Conservation (phyloP, 768 basidiomycete species). For the Lentinus tigrinus region DNA sequence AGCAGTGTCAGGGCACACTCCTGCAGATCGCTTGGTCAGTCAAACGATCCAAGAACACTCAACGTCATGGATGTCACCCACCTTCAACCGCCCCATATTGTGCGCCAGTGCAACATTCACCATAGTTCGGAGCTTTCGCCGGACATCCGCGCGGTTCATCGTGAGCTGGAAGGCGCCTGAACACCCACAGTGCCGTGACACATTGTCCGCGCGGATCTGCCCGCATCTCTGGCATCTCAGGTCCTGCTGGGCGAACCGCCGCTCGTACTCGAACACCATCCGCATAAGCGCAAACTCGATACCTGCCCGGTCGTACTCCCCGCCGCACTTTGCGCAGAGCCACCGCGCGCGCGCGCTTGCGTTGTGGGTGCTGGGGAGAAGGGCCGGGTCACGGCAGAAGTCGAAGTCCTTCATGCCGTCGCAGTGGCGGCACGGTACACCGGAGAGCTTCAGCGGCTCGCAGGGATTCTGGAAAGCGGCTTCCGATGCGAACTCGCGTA, state of each 20-base stretch:
- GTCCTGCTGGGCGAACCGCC: conserved; percentile 85
- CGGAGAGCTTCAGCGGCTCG: conserved; percentile 78
- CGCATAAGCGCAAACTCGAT: conserved; percentile 89
- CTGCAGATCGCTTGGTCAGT: conserved; percentile 19
- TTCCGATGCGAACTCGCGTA: conserved; percentile 84
- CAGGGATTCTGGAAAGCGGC: conserved; percentile 91
- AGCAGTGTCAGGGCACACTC: conserved; percentile 40
- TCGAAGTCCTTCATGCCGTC: conserved; percentile 89
- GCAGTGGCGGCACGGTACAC: conserved; percentile 87
- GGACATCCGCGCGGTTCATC: conserved; percentile 68
- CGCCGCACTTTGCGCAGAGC: conserved; percentile 70
- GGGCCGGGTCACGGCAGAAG: conserved; percentile 88
- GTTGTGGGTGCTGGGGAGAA: conserved; percentile 50
- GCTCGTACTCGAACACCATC: conserved; percentile 66
- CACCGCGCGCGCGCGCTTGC: conserved; percentile 54
- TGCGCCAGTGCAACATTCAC: conserved; percentile 81
- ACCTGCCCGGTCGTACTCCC: conserved; percentile 83
- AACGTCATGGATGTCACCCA: conserved; percentile 29
- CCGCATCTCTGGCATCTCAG: conserved; percentile 86
- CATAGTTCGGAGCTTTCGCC: conserved; percentile 73
- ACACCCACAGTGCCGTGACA: conserved; percentile 82
- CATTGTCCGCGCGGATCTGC: conserved; percentile 86
- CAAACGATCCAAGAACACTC: background rate
- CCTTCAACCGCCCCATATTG: conserved; percentile 66
- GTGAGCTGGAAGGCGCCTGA: conserved; percentile 82